Evolutionary conservation across 2,329 filamentous ascomycete species (phyloP).

Genomic region (Aspergillus awamori): DNA sequence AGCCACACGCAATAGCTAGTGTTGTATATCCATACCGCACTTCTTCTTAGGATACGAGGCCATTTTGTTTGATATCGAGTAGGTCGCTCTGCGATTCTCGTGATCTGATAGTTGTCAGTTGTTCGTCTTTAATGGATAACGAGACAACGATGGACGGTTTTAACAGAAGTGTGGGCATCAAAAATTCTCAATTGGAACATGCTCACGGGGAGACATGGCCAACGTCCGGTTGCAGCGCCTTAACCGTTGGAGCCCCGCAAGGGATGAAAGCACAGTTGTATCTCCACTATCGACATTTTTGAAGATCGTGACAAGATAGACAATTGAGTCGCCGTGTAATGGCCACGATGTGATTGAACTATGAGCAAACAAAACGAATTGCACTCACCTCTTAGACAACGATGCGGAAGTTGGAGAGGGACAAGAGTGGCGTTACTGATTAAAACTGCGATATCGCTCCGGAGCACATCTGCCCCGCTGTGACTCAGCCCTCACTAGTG

Average conservation of each 20-base stretch:
- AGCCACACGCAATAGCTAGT: background rate
- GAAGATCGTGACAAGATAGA: background rate
- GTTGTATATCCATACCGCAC: constrained; percentile 37
- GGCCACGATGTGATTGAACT: background rate
- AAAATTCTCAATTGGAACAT: background rate
- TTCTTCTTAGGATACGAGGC: constrained; percentile 42
- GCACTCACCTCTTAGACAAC: constrained; percentile 27
- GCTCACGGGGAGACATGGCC: background rate
- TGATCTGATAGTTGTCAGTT: constrained; percentile 12
- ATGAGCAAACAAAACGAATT: background rate
- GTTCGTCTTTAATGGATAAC: background rate
- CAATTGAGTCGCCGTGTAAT: background rate
- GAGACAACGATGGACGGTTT: background rate
- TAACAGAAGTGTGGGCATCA: too few relatives aligned
- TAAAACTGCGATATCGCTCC: constrained; percentile 38
- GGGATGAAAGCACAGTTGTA: background rate
- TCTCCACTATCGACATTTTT: background rate
- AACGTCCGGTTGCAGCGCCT: background rate
- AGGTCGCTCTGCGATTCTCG: constrained; percentile 3
- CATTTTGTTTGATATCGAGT: constrained; percentile 28
- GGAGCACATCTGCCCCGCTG: constrained; percentile 22
- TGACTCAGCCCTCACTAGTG: constrained; percentile 28
- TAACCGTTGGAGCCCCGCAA: background rate
- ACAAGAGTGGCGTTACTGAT: constrained; percentile 25
- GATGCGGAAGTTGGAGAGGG: constrained; percentile 20